Percentiles rank a stretch among this genome's conserved stretches.
These are phyloP conservation scores for Onygenales sp. DNA, from an alignment of 2,329 filamentous ascomycete genomes.

Conservation along the genomic window DNA sequence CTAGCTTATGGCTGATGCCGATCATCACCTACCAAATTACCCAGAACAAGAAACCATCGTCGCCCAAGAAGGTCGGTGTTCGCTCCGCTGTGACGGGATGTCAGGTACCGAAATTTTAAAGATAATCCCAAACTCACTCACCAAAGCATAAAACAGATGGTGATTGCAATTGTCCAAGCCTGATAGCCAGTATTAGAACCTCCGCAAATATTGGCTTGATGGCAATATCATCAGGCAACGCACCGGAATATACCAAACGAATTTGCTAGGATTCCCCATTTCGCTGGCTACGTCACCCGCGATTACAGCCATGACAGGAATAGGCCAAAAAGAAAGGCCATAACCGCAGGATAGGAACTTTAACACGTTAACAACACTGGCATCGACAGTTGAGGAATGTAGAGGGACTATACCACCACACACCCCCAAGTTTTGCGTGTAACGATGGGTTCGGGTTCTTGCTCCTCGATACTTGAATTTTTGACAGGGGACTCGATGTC, in stretches of 20 bases:
- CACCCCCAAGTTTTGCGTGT: constrained; percentile 12
- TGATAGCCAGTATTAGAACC: constrained; percentile 1
- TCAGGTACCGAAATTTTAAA: not conserved
- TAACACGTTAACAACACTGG: constrained; percentile 1
- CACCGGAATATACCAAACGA: constrained; percentile 23
- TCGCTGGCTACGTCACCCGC: constrained; percentile 18
- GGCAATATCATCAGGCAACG: not conserved
- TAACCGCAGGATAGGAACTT: constrained; percentile 24
- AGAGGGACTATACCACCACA: constrained; percentile 4
- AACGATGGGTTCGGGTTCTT: constrained; percentile 6
- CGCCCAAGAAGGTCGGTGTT: constrained; percentile 42
- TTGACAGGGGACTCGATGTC: not conserved
- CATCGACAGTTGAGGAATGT: not conserved
- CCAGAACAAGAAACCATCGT: constrained; percentile 37
- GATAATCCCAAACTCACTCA: constrained; percentile 1
- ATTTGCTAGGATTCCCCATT: constrained; percentile 18
- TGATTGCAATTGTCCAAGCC: constrained; percentile 30
- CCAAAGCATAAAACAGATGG: constrained; percentile 34
- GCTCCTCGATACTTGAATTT: not conserved
- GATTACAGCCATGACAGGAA: constrained; percentile 21
- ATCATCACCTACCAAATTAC: constrained; percentile 24
- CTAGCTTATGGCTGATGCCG: not conserved
- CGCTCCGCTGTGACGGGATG: constrained; percentile 18
- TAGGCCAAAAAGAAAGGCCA: constrained; percentile 25
- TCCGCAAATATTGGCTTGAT: not conserved